Evolutionary conservation across 345 rosid genomes (phyloP).

Genomic region (Euphorbia pulcherrima): DNA sequence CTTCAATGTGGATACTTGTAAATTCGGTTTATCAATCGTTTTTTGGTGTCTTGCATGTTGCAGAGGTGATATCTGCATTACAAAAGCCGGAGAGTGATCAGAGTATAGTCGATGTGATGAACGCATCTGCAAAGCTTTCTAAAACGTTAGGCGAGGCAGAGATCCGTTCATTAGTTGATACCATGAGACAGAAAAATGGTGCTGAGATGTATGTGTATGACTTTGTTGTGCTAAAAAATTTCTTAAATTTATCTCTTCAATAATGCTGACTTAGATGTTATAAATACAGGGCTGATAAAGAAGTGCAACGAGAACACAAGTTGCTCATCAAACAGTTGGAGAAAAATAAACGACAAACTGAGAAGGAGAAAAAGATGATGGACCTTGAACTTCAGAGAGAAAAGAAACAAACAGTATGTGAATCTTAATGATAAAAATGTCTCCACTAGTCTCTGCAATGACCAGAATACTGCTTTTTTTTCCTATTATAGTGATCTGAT

Average conservation of each 20-base stretch:
- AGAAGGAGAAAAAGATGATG: constrained; percentile 71
- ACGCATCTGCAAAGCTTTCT: constrained; percentile 56
- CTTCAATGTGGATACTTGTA: neutral
- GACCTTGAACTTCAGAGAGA: constrained; percentile 62
- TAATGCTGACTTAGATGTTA: constrained; percentile 4
- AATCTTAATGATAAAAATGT: neutral
- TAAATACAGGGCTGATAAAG: constrained; percentile 50
- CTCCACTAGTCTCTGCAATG: neutral
- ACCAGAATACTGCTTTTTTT: neutral
- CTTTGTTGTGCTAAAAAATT: constrained; percentile 6
- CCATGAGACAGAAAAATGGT: constrained; percentile 50
- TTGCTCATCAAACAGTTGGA: constrained; percentile 60
- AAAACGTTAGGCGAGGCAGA: constrained; percentile 58
- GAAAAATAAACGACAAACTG: constrained; percentile 59
- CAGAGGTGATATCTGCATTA: constrained; percentile 60
- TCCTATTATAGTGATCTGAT: neutral
- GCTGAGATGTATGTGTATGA: constrained; percentile 50
- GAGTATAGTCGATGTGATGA: constrained; percentile 30
- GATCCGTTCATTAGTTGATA: constrained; percentile 47
- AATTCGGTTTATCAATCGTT: constrained; percentile 5
- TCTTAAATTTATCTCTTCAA: neutral
- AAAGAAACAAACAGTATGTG: constrained; percentile 52
- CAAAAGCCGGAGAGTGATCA: constrained; percentile 40
- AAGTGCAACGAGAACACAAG: constrained; percentile 56
- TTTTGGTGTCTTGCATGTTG: constrained; percentile 25